These are phyloP conservation scores for Onygenales sp. DNA, from an alignment of 2,329 filamentous ascomycete genomes.

Conservation along the genomic window DNA sequence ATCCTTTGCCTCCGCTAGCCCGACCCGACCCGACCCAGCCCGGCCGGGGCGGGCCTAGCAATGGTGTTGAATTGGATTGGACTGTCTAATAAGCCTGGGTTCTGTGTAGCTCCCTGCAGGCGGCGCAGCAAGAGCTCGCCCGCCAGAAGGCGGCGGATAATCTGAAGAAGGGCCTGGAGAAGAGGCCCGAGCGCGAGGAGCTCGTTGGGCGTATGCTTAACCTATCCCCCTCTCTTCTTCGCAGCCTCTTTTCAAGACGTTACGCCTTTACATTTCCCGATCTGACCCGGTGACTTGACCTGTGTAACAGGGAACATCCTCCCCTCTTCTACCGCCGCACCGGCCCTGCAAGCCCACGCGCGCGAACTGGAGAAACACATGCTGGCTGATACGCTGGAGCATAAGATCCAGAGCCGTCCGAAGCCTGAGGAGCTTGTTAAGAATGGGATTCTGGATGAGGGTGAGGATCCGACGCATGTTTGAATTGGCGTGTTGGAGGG, in stretches of 20 bases:
- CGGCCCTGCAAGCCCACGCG: conserved; percentile 69
- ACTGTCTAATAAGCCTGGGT: not conserved
- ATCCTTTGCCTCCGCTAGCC: not conserved
- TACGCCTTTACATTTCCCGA: not conserved
- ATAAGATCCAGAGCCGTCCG: conserved; percentile 72
- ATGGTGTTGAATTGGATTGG: too few relatives aligned
- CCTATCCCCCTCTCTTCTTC: conserved; percentile 5
- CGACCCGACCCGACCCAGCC: too few relatives aligned
- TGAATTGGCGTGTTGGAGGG: not conserved
- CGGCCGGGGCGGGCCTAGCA: too few relatives aligned
- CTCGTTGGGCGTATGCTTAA: conserved; percentile 62
- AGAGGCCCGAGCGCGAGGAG: conserved; percentile 59
- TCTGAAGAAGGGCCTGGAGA: conserved; percentile 55
- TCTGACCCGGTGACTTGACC: not conserved
- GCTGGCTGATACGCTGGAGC: conserved; percentile 76
- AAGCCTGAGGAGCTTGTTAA: conserved; percentile 66
- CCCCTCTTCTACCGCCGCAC: conserved; percentile 65
- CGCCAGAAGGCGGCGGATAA: conserved; percentile 54
- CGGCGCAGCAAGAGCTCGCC: conserved; percentile 52
- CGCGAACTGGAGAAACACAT: conserved; percentile 81
- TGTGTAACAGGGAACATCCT: conserved; percentile 67
- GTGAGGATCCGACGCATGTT: conserved; percentile 36
- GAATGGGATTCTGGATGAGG: conserved; percentile 66
- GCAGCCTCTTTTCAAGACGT: not conserved
- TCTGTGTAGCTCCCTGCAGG: conserved; percentile 39